Evolutionary conservation across 805 yeast genomes (phyloP).

Genomic region (Phaffomyces thermotolerans): DNA sequence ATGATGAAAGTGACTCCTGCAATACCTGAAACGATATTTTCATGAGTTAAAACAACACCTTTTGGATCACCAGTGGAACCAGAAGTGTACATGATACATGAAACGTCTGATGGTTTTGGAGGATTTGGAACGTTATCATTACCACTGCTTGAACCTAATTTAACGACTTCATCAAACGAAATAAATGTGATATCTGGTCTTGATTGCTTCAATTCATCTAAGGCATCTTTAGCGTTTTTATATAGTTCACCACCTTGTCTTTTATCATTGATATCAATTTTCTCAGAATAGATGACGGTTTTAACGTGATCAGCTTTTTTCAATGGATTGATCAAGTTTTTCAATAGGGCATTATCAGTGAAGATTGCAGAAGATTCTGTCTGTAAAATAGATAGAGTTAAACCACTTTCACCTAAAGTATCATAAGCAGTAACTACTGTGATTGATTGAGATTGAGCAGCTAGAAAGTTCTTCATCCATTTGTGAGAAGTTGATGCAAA

Average conservation of each 20-base stretch:
- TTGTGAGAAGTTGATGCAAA: constrained; percentile 82
- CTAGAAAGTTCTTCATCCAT: constrained; percentile 87
- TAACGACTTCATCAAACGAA: constrained; percentile 57
- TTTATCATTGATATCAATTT: constrained; percentile 52
- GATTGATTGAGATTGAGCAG: constrained; percentile 68
- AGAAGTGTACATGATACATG: constrained; percentile 66
- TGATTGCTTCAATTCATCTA: constrained; percentile 50
- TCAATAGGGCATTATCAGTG: constrained; percentile 73
- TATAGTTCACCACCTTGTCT: constrained; percentile 57
- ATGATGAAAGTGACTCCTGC: constrained; percentile 74
- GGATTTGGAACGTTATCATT: constrained; percentile 30
- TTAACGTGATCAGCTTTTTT: constrained; percentile 52
- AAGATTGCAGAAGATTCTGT: constrained; percentile 74
- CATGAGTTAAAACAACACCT: constrained; percentile 63
- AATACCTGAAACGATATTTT: constrained; percentile 71
- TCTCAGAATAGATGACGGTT: constrained; percentile 64
- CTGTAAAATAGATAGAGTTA: constrained; percentile 77
- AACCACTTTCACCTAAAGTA: constrained; percentile 83
- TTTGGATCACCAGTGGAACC: constrained; percentile 80
- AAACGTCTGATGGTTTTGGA: constrained; percentile 43
- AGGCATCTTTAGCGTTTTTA: constrained; percentile 47
- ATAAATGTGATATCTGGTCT: constrained; percentile 71
- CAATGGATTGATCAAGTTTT: constrained; percentile 65
- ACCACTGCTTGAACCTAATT: constrained; percentile 48
- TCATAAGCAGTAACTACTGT: constrained; percentile 95